Base-by-base conservation (phyloP, 495 filamentous ascomycete genomes). In the Trichoderma orchidacearum region DNA sequence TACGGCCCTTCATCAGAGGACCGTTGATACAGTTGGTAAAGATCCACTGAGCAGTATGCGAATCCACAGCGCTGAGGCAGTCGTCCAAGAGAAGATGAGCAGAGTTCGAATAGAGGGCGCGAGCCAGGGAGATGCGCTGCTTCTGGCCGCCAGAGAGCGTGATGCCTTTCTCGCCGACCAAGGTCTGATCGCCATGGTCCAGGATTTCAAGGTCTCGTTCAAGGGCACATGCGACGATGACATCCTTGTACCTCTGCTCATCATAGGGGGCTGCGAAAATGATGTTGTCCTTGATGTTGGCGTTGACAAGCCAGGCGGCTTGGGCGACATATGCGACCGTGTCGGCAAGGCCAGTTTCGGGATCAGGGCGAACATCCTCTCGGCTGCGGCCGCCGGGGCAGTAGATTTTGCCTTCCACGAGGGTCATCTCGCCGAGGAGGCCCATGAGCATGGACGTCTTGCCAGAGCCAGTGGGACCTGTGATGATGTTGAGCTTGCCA, bases 21-120 rank as follows among this genome's bases (percentile, higher is more conserved):
- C 93, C 93, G 59, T 85, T 84, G 59, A 99, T 84, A 55, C 90
- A 91, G 63, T 95, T 84, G 60, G 84, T 86, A 71, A 97, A 97
- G 60, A 99, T 96, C 82, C 95, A 96, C 70, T 96, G 95, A 9
- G 90, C 92, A 1, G 93, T 97, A 63, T 99, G 93, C 7, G 94
- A 95, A 69, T 99, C 93, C n/a, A 99, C 93, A 17, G 93, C 93
- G 64, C 91, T 96, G 51, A 99, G 77, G 60, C 94, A 96, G 69
- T 99, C 93, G 65, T 99, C 93, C 30, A 99, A 73, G 5, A 99
- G 78, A 12, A 99, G 67, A 67, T 99, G 92, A 45, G 83, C 82
- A 15, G 90, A 92, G 68, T 85, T 89, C 58, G 87, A 94, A 68
- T 99, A 99, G 13, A 99, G 74, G 1, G 94, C 93, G 60, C 93